Conservation (phyloP, 352 stramenopile species). For the Phytophthora idaei region DNA sequence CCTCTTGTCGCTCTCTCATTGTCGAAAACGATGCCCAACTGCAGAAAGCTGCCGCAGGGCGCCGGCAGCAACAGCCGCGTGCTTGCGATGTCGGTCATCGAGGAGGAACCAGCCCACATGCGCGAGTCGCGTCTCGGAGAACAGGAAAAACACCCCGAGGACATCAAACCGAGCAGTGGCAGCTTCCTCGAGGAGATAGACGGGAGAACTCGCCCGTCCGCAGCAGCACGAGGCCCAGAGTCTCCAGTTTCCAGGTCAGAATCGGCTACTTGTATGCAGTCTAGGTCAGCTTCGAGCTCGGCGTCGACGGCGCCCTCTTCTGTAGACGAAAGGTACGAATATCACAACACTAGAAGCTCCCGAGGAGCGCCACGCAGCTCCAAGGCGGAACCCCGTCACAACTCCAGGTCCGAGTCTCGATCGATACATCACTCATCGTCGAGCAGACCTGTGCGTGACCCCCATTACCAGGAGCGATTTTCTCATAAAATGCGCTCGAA, state of each 20-base stretch:
- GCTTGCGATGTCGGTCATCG: constrained; percentile 39
- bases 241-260: constrained; percentile 6
- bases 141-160: constrained; percentile 25
- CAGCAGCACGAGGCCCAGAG: not conserved
- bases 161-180: constrained; percentile 25
- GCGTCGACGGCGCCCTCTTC: constrained; percentile 7
- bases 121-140: constrained; percentile 31
- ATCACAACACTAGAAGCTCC: constrained; percentile 1
- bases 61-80: constrained; percentile 8
- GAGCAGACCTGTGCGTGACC: not conserved
- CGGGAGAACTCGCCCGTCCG: not conserved
- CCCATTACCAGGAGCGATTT: not conserved
- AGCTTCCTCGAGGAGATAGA: constrained; percentile 7
- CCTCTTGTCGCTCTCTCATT: constrained; percentile 27
- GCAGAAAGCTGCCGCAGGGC: constrained; percentile 18
- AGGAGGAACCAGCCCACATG: constrained; percentile 32
- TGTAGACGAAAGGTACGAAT: constrained; percentile 13
- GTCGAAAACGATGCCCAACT: constrained; percentile 38
- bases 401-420: constrained; percentile 1
- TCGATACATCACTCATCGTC: constrained; percentile 6
- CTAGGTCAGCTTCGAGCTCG: constrained; percentile 20
- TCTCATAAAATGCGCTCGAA: constrained; percentile 6
- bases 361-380: constrained; percentile 1
- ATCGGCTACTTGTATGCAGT: not conserved
- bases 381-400: not conserved